Base-by-base conservation (phyloP, 2,329 filamentous ascomycete species). In the Xylaria sp. region DNA sequence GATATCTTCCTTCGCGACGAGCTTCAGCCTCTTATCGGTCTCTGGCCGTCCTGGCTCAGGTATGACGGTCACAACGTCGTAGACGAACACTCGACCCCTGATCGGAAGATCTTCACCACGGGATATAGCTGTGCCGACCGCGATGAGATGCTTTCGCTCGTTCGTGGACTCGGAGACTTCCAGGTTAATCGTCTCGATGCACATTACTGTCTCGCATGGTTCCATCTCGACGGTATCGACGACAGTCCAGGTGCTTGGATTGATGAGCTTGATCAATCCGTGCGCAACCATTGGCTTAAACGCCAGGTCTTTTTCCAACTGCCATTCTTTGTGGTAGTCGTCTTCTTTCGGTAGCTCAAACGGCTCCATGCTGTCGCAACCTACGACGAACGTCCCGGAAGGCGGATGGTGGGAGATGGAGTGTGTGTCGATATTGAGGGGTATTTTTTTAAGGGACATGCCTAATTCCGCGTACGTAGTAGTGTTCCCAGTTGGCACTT, bases 131-230 rank as follows among this genome's bases (percentile, higher is more conserved):
- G 93, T 96, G 13, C 93, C 94, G 1, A 97, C 87, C 0, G 88
- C 86, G 46, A 99, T 82, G 43, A 97, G 81, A 66, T 90, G 87
- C 65, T 86, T 89, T 16, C 91, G 86, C 69, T 96, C 90, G 68
- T 94, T 91, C 0, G 92, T 97, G 29, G 88, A 86, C 72, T 99
- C 94, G 0, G 92, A 97, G 7, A 96, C 81, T 71, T 97, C 94
- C 13, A 99, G 83, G 50, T 89, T 88, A 38, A 97, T 80, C 4
- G 89, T 88, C 70, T 93, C 87, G 66, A 97, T 84, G 57, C 89
- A 91, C 69, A 94, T 87, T 13, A 96, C 79, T 11, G 86, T 83
- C 73, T 97, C 93, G 57, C 82, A 87, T 0, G 84, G 76, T 49
- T 92, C 90, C 61, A 96, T 80, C 40, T 86, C 77, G 48, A 92